Evolutionary conservation across 805 yeast genomes (phyloP).

Genomic region (Wickerhamiella spandovensis): DNA sequence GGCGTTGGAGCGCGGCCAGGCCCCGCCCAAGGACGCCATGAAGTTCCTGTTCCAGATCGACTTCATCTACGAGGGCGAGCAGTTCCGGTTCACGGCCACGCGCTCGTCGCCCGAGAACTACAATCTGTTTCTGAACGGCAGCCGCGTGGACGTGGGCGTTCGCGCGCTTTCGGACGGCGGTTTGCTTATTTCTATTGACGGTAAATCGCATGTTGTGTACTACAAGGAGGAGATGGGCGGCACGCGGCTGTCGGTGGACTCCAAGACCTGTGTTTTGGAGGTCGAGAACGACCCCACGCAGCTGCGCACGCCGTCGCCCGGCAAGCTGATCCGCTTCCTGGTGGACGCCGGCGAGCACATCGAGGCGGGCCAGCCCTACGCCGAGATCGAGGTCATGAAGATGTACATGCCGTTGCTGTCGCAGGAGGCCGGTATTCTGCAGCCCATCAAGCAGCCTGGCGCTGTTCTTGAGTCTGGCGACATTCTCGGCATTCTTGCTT

Average conservation of each 20-base stretch:
- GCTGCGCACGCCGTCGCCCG: constrained; percentile 97
- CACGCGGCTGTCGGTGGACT: constrained; percentile 86
- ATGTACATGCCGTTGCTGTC: constrained; percentile 98
- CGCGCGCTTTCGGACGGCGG: constrained; percentile 93
- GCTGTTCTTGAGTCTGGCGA: constrained; percentile 96
- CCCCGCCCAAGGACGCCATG: constrained; percentile 66
- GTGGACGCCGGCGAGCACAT: constrained; percentile 95
- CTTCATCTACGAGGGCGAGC: constrained; percentile 85
- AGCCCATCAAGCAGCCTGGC: constrained; percentile 93
- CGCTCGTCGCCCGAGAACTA: constrained; percentile 76
- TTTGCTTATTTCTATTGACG: constrained; percentile 71
- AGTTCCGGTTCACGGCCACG: constrained; percentile 92
- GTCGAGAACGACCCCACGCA: constrained; percentile 97
- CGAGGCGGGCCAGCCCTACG: constrained; percentile 81
- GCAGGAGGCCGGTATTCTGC: constrained; percentile 85
- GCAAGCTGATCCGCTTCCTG: constrained; percentile 84
- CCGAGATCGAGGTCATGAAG: constrained; percentile 99
- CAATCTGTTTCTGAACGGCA: constrained; percentile 86
- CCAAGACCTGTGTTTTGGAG: constrained; percentile 88
- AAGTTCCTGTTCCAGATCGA: constrained; percentile 87
- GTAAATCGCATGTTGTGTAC: constrained; percentile 87
- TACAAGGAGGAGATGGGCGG: constrained; percentile 97
- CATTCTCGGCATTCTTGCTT: constrained; percentile 81
- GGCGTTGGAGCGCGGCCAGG: constrained; percentile 91
- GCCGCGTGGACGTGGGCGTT: constrained; percentile 76